Percentiles rank a stretch among this genome's conserved stretches.
Evolutionary conservation across 164 flowering plant species (phyloP).

Genomic region (Brasenia schreberi): DNA sequence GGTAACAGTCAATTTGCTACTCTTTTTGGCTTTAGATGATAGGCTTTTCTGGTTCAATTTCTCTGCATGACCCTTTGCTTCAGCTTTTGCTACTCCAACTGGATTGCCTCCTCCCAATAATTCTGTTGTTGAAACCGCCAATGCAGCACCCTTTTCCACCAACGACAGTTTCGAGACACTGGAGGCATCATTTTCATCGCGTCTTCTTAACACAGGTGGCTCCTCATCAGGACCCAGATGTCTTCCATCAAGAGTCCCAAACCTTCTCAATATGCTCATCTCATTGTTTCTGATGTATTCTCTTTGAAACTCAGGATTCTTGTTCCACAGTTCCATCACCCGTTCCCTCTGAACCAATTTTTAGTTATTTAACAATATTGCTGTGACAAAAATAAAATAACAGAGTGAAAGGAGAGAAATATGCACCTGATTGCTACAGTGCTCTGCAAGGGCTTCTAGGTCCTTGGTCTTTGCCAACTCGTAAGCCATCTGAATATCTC

Average conservation of each 20-base stretch:
- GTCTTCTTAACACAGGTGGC: conserved; percentile 27
- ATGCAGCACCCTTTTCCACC: conserved; percentile 8
- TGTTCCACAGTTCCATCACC: conserved; percentile 63
- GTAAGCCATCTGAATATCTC: conserved; percentile 28
- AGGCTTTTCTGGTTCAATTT: conserved; percentile 22
- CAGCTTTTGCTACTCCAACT: conserved; percentile 7
- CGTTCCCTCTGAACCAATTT: conserved; percentile 40
- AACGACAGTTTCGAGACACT: conserved; percentile 5
- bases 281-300: conserved; percentile 52
- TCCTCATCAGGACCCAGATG: conserved; percentile 74
- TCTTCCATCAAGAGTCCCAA: conserved; percentile 73
- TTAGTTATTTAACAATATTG: conserved; percentile 1
- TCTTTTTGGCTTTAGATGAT: conserved; percentile 18
- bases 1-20: conserved; percentile 10
- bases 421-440: conserved; percentile 52
- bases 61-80: conserved; percentile 8
- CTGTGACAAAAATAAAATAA: neutral
- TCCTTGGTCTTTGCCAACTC: conserved; percentile 35
- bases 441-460: conserved; percentile 32
- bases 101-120: conserved; percentile 14
- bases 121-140: conserved; percentile 11
- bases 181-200: conserved; percentile 14
- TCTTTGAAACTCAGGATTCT: conserved; percentile 49
- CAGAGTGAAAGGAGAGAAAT: neutral
- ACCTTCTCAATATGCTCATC: conserved; percentile 57